Percentiles rank a stretch among this genome's conserved stretches.
Evolutionary conservation across 2,329 filamentous ascomycete genomes (phyloP).

Genomic region (Parastagonospora avenae): DNA sequence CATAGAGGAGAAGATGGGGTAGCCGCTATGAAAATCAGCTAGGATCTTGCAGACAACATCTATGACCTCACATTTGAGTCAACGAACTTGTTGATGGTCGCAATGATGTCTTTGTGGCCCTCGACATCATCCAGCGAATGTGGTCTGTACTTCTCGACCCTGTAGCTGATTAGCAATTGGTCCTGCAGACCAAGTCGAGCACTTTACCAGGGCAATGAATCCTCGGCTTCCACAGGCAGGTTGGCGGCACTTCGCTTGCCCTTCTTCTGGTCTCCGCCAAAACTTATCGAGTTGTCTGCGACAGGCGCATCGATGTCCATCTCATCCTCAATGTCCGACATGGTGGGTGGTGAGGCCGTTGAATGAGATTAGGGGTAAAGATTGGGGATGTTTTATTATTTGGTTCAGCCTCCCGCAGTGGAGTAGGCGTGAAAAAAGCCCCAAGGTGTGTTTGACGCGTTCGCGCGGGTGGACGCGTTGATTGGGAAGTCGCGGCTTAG

Average conservation of each 20-base stretch:
- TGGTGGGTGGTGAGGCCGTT: slow-evolving; percentile 29
- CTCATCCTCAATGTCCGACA: slow-evolving; percentile 65
- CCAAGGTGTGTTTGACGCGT: slow-evolving; percentile 13
- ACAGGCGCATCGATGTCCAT: slow-evolving; percentile 70
- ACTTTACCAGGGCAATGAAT: slow-evolving; percentile 85
- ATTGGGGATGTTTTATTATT: background rate
- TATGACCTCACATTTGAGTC: slow-evolving; percentile 72
- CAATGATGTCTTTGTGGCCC: slow-evolving; percentile 94
- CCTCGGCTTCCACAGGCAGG: slow-evolving; percentile 89
- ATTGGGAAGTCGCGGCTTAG: slow-evolving; percentile 36
- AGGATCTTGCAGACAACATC: background rate
- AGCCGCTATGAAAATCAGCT: slow-evolving; percentile 61
- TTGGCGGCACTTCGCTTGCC: slow-evolving; percentile 93
- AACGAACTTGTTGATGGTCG: slow-evolving; percentile 97
- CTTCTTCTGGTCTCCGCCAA: slow-evolving; percentile 79
- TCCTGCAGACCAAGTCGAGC: rapidly evolving
- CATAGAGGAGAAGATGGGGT: slow-evolving; percentile 94
- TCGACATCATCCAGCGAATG: slow-evolving; percentile 89
- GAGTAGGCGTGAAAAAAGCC: too few species aligned
- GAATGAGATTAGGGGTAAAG: too few species aligned
- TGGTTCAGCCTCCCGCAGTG: too few species aligned
- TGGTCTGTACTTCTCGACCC: slow-evolving; percentile 97
- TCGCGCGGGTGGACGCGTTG: slow-evolving; percentile 39
- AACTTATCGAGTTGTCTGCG: slow-evolving; percentile 61
- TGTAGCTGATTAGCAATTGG: slow-evolving; percentile 41